Percentiles rank a stretch among this genome's conserved stretches.
phyloP scores from a whole-genome alignment of 73 alveolate genomes.

The Urostyla sp. region DNA sequence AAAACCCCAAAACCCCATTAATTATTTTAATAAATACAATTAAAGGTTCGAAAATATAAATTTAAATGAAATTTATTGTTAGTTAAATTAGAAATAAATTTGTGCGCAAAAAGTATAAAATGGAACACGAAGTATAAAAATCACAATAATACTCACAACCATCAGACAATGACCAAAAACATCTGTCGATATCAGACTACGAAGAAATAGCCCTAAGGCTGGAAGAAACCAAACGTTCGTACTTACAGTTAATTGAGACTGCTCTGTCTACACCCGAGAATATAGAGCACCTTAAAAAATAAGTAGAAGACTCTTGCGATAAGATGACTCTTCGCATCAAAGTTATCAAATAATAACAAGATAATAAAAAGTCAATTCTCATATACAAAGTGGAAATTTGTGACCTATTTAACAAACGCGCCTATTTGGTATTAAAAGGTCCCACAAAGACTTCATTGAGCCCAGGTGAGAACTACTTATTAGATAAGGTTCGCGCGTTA shows the following conservation, averaged over 20 bases:
- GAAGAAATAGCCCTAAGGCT: constrained; percentile 29
- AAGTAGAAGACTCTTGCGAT: constrained; percentile 5
- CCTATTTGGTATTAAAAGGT: constrained; percentile 14
- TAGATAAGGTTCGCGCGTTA: constrained; percentile 9
- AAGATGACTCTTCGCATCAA: constrained; percentile 23
- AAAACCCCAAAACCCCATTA: constrained; percentile 1
- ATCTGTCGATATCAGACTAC: constrained; percentile 21
- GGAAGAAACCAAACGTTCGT: constrained; percentile 1
- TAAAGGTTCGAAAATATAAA: no score
- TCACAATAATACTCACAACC: no score
- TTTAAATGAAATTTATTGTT: no score
- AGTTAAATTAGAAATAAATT: no score
- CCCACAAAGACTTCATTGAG: background rate
- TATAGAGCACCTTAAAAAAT: background rate
- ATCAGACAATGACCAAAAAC: no score
- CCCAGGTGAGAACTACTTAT: constrained; percentile 11
- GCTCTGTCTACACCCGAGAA: constrained; percentile 35
- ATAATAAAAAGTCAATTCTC: background rate
- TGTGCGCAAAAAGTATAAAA: no score
- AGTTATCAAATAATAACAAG: constrained; percentile 1
- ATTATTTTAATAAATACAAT: no score
- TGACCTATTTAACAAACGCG: constrained; percentile 16
- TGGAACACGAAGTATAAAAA: no score
- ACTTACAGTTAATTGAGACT: background rate
- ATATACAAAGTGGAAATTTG: constrained; percentile 35